Percentiles rank a stretch among this genome's conserved stretches.
Conservation (phyloP, 371 early-diverging fungal species). For the Mortierella sp. region DNA sequence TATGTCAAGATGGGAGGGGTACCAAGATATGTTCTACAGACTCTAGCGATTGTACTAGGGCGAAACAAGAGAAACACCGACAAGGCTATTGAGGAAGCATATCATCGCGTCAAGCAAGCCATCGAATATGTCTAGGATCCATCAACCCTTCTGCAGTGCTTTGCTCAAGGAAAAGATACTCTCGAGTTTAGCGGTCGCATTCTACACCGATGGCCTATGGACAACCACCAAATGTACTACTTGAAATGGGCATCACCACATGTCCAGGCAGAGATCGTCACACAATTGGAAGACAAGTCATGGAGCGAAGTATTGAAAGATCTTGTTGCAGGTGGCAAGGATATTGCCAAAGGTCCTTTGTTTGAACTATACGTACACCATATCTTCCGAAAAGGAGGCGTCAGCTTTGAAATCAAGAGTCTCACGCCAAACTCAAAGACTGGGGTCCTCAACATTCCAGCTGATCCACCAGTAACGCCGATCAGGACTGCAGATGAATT, state of each 20-base stretch:
- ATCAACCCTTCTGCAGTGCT: conserved; percentile 18
- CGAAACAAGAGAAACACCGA: neutral
- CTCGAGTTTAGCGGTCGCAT: conserved; percentile 26
- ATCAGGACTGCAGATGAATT: neutral
- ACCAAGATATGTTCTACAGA: conserved; percentile 48
- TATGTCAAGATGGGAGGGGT: conserved; percentile 29
- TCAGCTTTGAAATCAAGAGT: conserved; percentile 14
- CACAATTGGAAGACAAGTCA: neutral
- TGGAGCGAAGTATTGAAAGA: conserved; percentile 2
- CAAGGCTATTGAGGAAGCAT: conserved; percentile 10
- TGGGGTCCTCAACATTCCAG: neutral
- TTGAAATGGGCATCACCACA: conserved; percentile 26
- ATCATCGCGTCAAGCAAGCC: conserved; percentile 16
- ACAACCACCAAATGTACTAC: conserved; percentile 4
- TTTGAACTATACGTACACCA: conserved; percentile 19
- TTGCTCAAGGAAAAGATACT: conserved; percentile 14
- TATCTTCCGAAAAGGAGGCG: neutral
- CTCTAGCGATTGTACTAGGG: conserved; percentile 12
- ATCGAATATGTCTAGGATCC: conserved; percentile 16
- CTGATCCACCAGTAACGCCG: neutral
- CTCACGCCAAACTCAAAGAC: neutral
- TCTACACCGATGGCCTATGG: conserved; percentile 35
- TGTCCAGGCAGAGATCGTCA: conserved; percentile 4
- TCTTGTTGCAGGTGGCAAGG: neutral
- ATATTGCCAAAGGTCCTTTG: neutral